Base-by-base conservation (phyloP, 225 moss, liverwort and hornwort genomes). In the Climacium dendroides region DNA sequence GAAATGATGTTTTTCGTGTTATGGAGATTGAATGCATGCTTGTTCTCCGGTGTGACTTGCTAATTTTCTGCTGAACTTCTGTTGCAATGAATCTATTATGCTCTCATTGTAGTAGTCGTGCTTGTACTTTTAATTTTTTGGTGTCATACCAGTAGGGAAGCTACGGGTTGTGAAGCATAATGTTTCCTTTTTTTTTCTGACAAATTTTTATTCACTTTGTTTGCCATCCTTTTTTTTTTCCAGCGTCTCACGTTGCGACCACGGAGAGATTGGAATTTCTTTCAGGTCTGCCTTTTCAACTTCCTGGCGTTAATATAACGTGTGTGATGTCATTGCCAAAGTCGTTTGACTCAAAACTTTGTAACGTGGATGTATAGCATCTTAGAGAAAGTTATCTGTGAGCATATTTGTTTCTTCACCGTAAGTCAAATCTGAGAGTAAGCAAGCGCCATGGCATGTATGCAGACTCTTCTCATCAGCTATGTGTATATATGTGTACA, bases 221-320 rank as follows among this genome's bases (percentile, higher is more conserved):
- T 61, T 87, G 80, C 37, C 47, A 52, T n/a, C 65, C 65, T 28
- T 19, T n/a, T 90, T 34, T 23, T 55, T 80, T 66, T 35, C 78
- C 97, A 97, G 96, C 95, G 74, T 90, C 89, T 80, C 96, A 91
- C 85, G 93, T 97, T 83, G 91, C 90, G 67, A 91, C 85, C 74
- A 80, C 93, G 32, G 93, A 95, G 76, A 93, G 94, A 91, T 85
- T 96, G 81, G 96, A 97, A 61, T 96, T 97, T 89, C 94, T 96
- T 17, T 86, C 93, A 90, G 94, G 94, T 94, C 41, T 85, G 85
- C 53, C 81, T 86, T 80, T 62, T 87, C 64, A 61, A 53, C 76
- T 69, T 70, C 84, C 28, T 70, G 55, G 54, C 63, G 74, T 30
- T 62, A 52, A 22, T 61, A 30, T 28, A 60, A 47, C 28, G 43